Conservation (phyloP, 345 rosid species). For the Citrus inodora region DNA sequence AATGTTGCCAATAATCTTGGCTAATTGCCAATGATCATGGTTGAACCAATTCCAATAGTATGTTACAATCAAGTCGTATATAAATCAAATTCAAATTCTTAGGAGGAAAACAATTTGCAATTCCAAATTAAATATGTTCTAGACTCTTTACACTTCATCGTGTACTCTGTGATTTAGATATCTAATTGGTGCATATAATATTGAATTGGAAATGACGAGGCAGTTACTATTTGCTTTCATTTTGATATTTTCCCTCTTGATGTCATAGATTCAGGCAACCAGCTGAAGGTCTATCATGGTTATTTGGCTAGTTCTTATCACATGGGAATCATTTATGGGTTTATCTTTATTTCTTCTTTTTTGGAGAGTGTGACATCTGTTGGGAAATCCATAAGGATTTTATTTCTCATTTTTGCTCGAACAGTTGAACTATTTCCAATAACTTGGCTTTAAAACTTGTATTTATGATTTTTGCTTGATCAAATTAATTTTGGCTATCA, state of each 20-base stretch:
- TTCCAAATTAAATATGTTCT: neutral
- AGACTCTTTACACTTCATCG: neutral
- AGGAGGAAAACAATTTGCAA: neutral
- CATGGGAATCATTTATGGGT: constrained; percentile 76
- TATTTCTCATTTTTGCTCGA: neutral
- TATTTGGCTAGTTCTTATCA: constrained; percentile 91
- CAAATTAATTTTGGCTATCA: constrained; percentile 3
- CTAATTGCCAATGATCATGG: too few relatives aligned
- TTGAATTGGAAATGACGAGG: neutral
- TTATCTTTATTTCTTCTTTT: constrained; percentile 61
- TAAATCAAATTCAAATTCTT: neutral
- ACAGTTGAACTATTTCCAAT: neutral
- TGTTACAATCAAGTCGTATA: neutral
- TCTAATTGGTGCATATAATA: neutral
- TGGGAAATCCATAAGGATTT: constrained; percentile 47
- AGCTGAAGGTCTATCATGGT: constrained; percentile 61
- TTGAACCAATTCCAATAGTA: neutral
- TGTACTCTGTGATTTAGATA: neutral
- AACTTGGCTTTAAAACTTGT: neutral
- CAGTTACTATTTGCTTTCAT: neutral
- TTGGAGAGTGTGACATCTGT: constrained; percentile 54
- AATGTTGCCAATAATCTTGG: too few relatives aligned
- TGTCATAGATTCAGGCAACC: constrained; percentile 40
- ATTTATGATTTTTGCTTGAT: neutral
- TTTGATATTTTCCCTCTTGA: constrained; percentile 5